Percentiles rank a stretch among this genome's conserved stretches.
Evolutionary conservation across 495 filamentous ascomycete genomes (phyloP).

Genomic region (Podospora pseudopauciseta): DNA sequence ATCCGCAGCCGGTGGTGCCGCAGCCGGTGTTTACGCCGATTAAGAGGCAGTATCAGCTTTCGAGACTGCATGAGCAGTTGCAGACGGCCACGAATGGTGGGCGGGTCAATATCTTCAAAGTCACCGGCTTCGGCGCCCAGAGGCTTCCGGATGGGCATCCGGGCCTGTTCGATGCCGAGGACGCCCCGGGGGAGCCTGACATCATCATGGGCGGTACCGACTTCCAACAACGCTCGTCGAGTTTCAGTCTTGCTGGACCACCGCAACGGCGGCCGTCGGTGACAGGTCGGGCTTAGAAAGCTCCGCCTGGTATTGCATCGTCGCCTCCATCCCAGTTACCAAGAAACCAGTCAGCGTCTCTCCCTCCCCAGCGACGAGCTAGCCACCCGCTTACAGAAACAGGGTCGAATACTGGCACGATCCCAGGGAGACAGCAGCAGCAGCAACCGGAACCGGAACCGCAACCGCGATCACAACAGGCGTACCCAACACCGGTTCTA

Average conservation of each 20-base stretch:
- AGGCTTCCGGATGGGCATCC: conserved; percentile 45
- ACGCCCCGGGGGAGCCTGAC: conserved; percentile 47
- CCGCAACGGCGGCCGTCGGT: conserved; percentile 44
- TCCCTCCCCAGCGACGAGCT: not conserved
- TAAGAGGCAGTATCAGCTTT: conserved; percentile 69
- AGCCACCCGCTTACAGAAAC: conserved; percentile 3
- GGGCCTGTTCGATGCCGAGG: conserved; percentile 37
- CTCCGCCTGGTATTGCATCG: conserved; percentile 14
- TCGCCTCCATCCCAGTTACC: conserved; percentile 7
- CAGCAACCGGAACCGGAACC: no score
- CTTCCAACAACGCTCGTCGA: conserved; percentile 41
- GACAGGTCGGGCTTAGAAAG: conserved; percentile 38
- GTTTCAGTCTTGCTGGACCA: conserved; percentile 41
- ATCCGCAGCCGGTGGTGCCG: conserved; percentile 66
- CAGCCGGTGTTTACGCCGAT: conserved; percentile 64
- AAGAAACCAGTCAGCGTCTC: not conserved
- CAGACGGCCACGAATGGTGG: conserved; percentile 64
- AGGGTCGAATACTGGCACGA: not conserved
- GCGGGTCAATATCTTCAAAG: conserved; percentile 54
- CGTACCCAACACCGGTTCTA: not conserved
- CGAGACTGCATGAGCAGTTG: conserved; percentile 86
- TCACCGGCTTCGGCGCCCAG: conserved; percentile 44
- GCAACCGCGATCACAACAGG: no score
- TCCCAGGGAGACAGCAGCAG: not conserved
- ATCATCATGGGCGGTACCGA: conserved; percentile 27